phyloP scores from a whole-genome alignment of 1,284 basidiomycete species.

The Stygiomarasmius scandens region DNA sequence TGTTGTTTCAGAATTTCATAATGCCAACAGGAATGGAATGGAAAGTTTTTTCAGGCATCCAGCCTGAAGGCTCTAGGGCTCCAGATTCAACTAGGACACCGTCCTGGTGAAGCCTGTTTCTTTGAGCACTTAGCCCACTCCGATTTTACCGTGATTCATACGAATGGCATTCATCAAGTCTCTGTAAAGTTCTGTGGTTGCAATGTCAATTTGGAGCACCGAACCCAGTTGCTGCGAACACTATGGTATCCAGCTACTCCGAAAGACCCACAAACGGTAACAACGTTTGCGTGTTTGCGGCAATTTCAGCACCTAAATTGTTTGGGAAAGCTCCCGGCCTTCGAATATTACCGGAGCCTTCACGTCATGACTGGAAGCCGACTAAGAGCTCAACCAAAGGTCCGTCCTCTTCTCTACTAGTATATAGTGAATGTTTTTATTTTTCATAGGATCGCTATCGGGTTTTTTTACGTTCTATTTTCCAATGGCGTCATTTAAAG shows the following conservation, averaged over 20 bases:
- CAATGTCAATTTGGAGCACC: neutral
- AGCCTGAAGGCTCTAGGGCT: neutral
- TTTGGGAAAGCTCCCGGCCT: slow-evolving; percentile 3
- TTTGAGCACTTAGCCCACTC: neutral
- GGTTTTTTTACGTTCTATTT: slow-evolving; percentile 27
- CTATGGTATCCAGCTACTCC: slow-evolving; percentile 8
- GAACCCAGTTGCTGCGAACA: neutral
- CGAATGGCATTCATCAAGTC: slow-evolving; percentile 12
- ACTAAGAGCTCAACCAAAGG: neutral
- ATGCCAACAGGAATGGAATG: slow-evolving; percentile 12
- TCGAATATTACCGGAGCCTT: slow-evolving; percentile 20
- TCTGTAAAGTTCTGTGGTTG: slow-evolving; percentile 12
- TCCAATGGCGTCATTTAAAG: slow-evolving; percentile 33
- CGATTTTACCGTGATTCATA: slow-evolving; percentile 9
- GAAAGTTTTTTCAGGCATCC: neutral
- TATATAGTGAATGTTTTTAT: too few species aligned
- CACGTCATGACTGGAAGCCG: slow-evolving; percentile 8
- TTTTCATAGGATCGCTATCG: slow-evolving; percentile 19
- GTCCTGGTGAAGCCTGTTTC: slow-evolving; percentile 2
- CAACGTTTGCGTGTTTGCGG: slow-evolving; percentile 14
- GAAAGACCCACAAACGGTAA: slow-evolving; percentile 8
- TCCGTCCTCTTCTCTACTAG: neutral
- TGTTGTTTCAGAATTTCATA: neutral
- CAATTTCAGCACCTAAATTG: slow-evolving; percentile 19
- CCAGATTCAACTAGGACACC: slow-evolving; percentile 12